Evolutionary conservation across 345 rosid genomes (phyloP), one percentile per base, ranked within the genome.

Genomic region (Citrus glauca): DNA sequence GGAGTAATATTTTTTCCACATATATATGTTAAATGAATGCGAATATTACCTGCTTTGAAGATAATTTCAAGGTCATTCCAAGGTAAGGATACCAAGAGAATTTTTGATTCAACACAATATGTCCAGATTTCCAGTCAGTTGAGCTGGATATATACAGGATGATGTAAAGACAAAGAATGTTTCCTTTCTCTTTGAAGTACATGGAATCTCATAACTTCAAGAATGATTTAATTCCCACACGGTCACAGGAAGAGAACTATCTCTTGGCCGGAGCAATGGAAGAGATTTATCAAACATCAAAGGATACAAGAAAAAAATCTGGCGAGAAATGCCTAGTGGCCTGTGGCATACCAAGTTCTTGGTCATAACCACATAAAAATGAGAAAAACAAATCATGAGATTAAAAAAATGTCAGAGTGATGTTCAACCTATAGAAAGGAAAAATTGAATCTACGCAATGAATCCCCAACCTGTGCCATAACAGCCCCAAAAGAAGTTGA

Each of bases 401-500:
- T 50, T 10, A 40, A 33, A 62, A 73, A 35, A 35, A 35, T 35
- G 37, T 35, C 37, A 25, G 37, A 35, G 37, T 35, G 37, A 35
- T 35, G 37, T 74, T 37, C 4, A 61, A 56, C 64, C 19, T 35
- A 57, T 16, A n/a, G 65, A 50, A 69, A 30, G 45, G 16, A 65
- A 42, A 37, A 37, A 1, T 6, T 37, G 38, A 37, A 37, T 37
- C 38, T 37, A 37, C 38, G 8, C 38, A 37, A 7, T 6, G 40
- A 37, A 37, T 37, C 9, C 40, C 40, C 1, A 37, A 92, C 97
- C 98, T 84, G 94, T 93, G 75, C 97, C 98, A 85, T 95, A 95
- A 81, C 97, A 95, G 88, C 98, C 92, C 98, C 98, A 93, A 79
- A 95, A 95, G 30, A 93, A 66, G 69, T 84, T 67, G 64, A 82